Evolutionary conservation across 2,329 filamentous ascomycete species (phyloP).

Genomic region (Zymoseptoria ardabiliae): DNA sequence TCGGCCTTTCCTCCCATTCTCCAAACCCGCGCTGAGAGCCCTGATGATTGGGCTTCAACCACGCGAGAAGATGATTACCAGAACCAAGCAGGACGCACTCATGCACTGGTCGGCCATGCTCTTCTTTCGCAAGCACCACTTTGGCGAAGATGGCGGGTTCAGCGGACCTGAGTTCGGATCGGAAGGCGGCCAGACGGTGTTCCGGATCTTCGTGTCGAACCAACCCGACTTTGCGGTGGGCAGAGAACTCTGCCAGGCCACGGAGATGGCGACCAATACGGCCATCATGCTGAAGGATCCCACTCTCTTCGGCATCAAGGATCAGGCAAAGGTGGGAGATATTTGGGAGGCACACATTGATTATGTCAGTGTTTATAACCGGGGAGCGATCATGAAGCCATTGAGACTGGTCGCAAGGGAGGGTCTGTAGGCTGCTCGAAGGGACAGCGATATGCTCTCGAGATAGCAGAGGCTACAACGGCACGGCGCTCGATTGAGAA

Average conservation of each 20-base stretch:
- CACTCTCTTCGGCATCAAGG: constrained; percentile 4
- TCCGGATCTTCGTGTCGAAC: constrained; percentile 1
- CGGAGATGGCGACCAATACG: constrained; percentile 19
- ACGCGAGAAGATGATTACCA: constrained; percentile 38
- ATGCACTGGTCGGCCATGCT: constrained; percentile 48
- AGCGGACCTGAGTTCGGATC: neutral
- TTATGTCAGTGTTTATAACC: constrained; percentile 30
- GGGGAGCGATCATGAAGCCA: constrained; percentile 29
- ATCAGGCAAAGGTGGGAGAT: constrained; percentile 33
- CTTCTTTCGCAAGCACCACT: constrained; percentile 52
- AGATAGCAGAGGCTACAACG: neutral
- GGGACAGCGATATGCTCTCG: neutral
- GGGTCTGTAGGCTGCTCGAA: constrained; percentile 1
- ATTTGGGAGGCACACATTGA: constrained; percentile 40
- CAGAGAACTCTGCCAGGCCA: neutral
- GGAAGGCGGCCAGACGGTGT: constrained; percentile 10
- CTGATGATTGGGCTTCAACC: constrained; percentile 42
- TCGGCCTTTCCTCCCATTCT: constrained; percentile 43
- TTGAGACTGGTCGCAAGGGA: constrained; percentile 31
- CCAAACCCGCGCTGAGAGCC: constrained; percentile 39
- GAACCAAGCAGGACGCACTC: constrained; percentile 29
- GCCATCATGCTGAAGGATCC: constrained; percentile 14
- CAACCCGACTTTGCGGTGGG: neutral
- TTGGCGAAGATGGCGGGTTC: constrained; percentile 34
- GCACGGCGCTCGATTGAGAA: neutral